Evolutionary conservation across 208 protist species (phyloP).

Genomic region (Dictyostelium gargantuum): DNA sequence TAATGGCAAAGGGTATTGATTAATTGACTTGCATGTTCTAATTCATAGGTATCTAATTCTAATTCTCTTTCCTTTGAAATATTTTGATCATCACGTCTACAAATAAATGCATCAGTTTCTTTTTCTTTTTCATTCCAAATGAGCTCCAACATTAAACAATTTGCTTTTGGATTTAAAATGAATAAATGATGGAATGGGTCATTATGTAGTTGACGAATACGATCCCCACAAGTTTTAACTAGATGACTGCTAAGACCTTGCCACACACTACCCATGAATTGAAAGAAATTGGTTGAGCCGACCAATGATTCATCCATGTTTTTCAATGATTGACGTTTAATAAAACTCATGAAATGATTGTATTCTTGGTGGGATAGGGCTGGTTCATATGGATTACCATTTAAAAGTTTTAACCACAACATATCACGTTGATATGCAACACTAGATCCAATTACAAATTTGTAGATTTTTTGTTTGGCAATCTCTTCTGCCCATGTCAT

Average conservation of each 20-base stretch:
- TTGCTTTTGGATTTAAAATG: constrained; percentile 40
- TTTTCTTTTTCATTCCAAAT: constrained; percentile 56
- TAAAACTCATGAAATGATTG: neutral
- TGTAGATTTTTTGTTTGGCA: neutral
- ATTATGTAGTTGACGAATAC: constrained; percentile 52
- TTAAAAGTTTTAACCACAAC: constrained; percentile 21
- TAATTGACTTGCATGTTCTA: constrained; percentile 50
- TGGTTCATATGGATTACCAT: constrained; percentile 56
- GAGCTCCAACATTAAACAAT: constrained; percentile 46
- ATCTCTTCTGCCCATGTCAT: constrained; percentile 38
- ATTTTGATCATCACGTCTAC: constrained; percentile 28
- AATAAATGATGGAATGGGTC: constrained; percentile 38
- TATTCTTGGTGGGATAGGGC: constrained; percentile 25
- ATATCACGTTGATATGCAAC: constrained; percentile 29
- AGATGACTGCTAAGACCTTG: neutral
- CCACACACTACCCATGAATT: constrained; percentile 51
- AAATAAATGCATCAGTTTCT: constrained; percentile 49
- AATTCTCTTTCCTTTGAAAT: constrained; percentile 7
- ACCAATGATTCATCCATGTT: constrained; percentile 19
- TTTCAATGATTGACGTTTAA: constrained; percentile 18
- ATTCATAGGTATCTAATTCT: constrained; percentile 1
- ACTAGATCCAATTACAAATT: constrained; percentile 4
- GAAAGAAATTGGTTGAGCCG: constrained; percentile 8
- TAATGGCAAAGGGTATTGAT: constrained; percentile 58
- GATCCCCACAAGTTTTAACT: constrained; percentile 42